phyloP scores from a whole-genome alignment of 352 stramenopile genomes.

The Pythium folliculosum region DNA sequence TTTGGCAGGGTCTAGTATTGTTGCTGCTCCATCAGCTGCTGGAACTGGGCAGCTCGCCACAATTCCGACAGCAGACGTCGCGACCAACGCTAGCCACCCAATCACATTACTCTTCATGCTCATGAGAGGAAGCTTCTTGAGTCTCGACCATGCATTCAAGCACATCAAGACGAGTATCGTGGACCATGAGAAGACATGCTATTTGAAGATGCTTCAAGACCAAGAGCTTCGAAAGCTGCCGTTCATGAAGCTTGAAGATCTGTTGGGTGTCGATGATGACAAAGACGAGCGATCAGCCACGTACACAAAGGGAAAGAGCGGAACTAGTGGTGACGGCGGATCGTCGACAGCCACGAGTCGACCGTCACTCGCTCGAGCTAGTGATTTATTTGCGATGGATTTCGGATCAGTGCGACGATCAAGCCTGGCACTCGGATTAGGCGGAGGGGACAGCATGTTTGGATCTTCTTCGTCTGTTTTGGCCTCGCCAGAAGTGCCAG shows the following conservation, averaged over 20 bases:
- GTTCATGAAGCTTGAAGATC: conserved; percentile 47
- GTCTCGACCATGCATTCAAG: conserved; percentile 53
- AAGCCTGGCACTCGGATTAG: conserved; percentile 32
- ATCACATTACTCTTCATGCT: conserved; percentile 75
- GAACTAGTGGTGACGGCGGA: conserved; percentile 5
- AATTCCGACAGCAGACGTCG: conserved; percentile 11
- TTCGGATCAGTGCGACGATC: conserved; percentile 40
- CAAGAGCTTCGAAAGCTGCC: conserved; percentile 48
- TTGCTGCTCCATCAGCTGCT: neutral
- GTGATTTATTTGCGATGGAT: conserved; percentile 75
- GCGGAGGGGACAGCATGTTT: conserved; percentile 8
- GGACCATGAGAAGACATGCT: conserved; percentile 75
- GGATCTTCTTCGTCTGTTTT: conserved; percentile 2
- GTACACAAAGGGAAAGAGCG: conserved; percentile 26
- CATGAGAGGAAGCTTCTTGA: conserved; percentile 60
- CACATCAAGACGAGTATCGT: conserved; percentile 60
- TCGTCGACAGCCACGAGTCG: conserved; percentile 9
- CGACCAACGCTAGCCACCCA: conserved; percentile 43
- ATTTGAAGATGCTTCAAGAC: conserved; percentile 72
- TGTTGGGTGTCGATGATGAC: conserved; percentile 35
- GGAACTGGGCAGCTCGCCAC: neutral
- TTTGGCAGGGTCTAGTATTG: conserved; percentile 14
- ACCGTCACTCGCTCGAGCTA: conserved; percentile 49
- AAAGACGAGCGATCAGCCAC: conserved; percentile 24
- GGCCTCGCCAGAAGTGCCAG: neutral